Base-by-base conservation (phyloP, 495 filamentous ascomycete species). In the Talaromyces liani region DNA sequence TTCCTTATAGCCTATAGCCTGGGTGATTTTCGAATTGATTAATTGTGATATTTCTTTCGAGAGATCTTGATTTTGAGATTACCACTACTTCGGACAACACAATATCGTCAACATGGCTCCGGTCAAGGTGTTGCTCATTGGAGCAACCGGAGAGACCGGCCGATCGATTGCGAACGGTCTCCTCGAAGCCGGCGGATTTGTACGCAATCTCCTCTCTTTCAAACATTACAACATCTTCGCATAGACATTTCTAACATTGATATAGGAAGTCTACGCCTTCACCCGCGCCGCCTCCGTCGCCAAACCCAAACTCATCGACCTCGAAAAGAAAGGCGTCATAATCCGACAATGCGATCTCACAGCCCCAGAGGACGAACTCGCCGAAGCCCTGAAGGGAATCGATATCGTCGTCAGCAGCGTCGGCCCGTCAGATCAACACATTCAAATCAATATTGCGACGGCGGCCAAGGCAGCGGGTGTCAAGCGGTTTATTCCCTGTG, bases 401-500 rank as follows among this genome's bases (percentile, higher is more conserved):
- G 79, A 86, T 66, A 75, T 83, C 36, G 72, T 88, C 45, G 80
- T 88, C 70, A 81, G 72, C 65, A 78, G 75, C 69, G 76, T 84
- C 58, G 80, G 75, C 8, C 74, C 79, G 3, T 65, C 72, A 2
- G 75, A 78, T 62, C 73, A 78, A 63, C 72, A 77, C 66, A 77
- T 78, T 49, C 83, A 87, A 61, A 76, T 85, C 18, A 71, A 76
- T 2, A 70, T 87, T 16, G 81, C 77, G 65, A 79, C 80, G 47
- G 85, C 84, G 0, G 81, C 82, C 4, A 84, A 84, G 67, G 73
- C 71, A 54, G 80, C 77, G 18, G 82, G 83, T 8, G 80, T 85
- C 33, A 79, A 82, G 70, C 79, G 84, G 61, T 87, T 87, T 67
- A 73, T 87, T 60, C 84, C 84, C 2, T 85, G 84, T 67, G 77